Evolutionary conservation across 257 asterid genomes (phyloP).

Genomic region (Voacanga thouarsii): DNA sequence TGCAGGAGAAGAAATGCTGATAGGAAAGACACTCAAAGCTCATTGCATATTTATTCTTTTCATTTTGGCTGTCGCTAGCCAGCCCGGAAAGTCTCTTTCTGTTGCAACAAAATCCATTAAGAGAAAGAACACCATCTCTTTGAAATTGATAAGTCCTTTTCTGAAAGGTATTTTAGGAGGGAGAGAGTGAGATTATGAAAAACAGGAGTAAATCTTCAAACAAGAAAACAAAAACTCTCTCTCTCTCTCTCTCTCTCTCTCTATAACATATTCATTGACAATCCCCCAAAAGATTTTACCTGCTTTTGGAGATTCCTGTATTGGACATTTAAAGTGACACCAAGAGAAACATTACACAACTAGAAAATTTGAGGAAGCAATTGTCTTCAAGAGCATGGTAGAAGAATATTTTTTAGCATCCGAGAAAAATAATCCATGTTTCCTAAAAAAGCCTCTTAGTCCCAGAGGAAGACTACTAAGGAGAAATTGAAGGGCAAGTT

Average conservation of each 20-base stretch:
- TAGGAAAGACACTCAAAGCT: too few relatives aligned
- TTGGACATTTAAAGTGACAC: not conserved
- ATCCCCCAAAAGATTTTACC: too few relatives aligned
- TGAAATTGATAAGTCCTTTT: not conserved
- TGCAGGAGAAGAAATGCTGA: too few relatives aligned
- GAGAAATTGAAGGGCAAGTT: not conserved
- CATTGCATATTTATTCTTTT: too few relatives aligned
- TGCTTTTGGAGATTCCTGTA: not conserved
- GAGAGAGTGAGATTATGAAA: not conserved
- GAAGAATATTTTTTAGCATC: not conserved
- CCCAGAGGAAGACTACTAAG: not conserved
- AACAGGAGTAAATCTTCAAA: not conserved
- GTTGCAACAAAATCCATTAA: too few relatives aligned
- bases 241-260: too few relatives aligned
- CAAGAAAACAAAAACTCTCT: too few relatives aligned
- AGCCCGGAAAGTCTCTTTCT: too few relatives aligned
- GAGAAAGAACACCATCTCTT: not conserved
- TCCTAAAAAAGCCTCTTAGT: not conserved
- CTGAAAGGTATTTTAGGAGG: not conserved
- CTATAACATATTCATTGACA: too few relatives aligned
- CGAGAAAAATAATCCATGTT: not conserved
- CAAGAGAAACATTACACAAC: not conserved
- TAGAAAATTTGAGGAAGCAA: not conserved
- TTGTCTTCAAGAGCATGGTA: not conserved
- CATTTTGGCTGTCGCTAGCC: too few relatives aligned